phyloP scores from a whole-genome alignment of 306 rosid species.

The Cicer bijugum region DNA sequence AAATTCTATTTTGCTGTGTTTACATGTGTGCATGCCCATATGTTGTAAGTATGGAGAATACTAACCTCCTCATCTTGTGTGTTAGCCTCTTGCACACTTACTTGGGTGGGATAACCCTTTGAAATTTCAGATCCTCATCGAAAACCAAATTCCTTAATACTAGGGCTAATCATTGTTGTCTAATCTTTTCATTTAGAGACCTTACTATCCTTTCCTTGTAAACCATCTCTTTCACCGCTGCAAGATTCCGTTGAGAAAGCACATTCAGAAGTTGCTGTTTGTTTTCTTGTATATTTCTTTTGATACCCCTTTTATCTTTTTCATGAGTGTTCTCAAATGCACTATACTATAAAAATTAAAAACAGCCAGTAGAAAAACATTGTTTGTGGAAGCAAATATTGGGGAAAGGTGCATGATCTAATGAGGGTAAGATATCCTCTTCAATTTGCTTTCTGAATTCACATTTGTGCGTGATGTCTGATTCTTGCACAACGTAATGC shows the following conservation, averaged over 20 bases:
- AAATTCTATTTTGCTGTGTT: background rate
- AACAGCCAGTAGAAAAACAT: background rate
- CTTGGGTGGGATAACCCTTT: background rate
- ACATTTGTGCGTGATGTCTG: background rate
- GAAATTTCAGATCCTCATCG: background rate
- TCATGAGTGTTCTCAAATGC: background rate
- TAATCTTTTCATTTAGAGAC: constrained; percentile 14
- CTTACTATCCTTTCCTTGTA: constrained; percentile 18
- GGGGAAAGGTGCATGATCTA: background rate
- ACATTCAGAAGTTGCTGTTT: background rate
- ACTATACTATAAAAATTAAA: background rate
- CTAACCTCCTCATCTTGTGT: constrained; percentile 3
- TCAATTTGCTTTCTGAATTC: constrained; percentile 3
- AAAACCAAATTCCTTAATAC: background rate
- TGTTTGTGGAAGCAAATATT: background rate
- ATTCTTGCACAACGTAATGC: background rate
- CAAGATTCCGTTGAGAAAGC: constrained; percentile 12
- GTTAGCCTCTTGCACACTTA: background rate
- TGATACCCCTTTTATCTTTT: background rate
- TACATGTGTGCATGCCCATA: background rate
- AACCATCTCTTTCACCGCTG: constrained; percentile 12
- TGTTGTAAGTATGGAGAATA: background rate
- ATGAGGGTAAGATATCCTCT: background rate
- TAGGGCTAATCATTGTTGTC: constrained; percentile 4
- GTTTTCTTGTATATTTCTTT: constrained; percentile 31